Evolutionary conservation across 169 alveolate genomes (phyloP).

Genomic region (Ichthyophthirius multifiliis): DNA sequence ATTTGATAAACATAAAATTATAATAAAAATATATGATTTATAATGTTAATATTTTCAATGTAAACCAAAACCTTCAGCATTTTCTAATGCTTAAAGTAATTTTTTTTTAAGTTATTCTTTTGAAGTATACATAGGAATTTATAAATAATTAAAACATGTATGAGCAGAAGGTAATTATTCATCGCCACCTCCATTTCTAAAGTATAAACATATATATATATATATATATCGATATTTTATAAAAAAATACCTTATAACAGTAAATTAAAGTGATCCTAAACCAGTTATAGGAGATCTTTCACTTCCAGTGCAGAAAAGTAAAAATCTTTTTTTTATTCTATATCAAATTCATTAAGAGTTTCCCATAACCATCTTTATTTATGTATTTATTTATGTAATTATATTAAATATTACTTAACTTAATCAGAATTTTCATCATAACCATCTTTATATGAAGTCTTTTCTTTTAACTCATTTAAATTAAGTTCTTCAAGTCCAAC

Average conservation of each 20-base stretch:
- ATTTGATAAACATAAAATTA: no score
- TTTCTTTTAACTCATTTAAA: constrained; percentile 72
- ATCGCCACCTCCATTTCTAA: constrained; percentile 75
- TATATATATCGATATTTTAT: constrained; percentile 18
- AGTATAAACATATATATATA: not conserved
- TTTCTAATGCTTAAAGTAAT: constrained; percentile 79
- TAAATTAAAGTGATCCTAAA: constrained; percentile 60
- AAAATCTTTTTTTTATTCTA: constrained; percentile 70
- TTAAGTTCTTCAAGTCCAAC: constrained; percentile 82
- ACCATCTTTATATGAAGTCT: constrained; percentile 83
- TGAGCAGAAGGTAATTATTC: constrained; percentile 90
- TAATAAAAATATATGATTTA: no score
- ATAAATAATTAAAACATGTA: constrained; percentile 91
- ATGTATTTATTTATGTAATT: not conserved
- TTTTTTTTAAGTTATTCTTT: constrained; percentile 73
- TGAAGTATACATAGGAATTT: constrained; percentile 85
- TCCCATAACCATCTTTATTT: constrained; percentile 72
- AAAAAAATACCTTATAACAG: constrained; percentile 45
- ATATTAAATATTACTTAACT: not conserved
- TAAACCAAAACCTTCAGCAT: constrained; percentile 91
- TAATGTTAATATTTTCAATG: no score
- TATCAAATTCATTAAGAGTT: constrained; percentile 52
- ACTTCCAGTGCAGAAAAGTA: constrained; percentile 81
- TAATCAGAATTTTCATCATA: constrained; percentile 51
- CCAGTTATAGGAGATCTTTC: constrained; percentile 85